Conservation (phyloP, 768 basidiomycete genomes). For the Tubosaeta sp. region DNA sequence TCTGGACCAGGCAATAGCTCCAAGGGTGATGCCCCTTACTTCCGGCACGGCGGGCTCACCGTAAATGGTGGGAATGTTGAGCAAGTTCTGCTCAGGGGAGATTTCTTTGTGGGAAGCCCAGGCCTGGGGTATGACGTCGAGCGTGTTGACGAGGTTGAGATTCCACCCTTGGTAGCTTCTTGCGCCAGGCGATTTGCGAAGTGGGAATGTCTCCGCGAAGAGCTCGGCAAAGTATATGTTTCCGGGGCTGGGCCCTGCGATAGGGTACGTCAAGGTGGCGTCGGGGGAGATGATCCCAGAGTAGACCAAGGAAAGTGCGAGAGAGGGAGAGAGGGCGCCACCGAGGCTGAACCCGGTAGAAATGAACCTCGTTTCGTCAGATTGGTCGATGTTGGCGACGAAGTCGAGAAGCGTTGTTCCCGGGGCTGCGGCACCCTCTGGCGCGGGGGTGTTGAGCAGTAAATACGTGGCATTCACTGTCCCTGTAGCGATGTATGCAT, state of each 20-base stretch:
- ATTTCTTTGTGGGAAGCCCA: neutral
- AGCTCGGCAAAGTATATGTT: neutral
- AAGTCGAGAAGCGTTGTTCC: slow-evolving; percentile 4
- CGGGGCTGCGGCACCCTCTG: neutral
- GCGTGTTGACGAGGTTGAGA: neutral
- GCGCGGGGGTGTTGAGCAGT: neutral
- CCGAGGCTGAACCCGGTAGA: slow-evolving; percentile 5
- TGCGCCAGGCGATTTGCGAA: neutral
- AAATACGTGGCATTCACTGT: neutral
- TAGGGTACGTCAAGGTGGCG: slow-evolving; percentile 3
- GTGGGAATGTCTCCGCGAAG: neutral
- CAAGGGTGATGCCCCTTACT: neutral
- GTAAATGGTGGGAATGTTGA: neutral
- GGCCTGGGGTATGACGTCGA: neutral
- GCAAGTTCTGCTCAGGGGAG: neutral
- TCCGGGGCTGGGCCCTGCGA: slow-evolving; percentile 12
- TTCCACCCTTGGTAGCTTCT: neutral
- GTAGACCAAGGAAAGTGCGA: slow-evolving; percentile 3
- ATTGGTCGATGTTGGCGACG: neutral
- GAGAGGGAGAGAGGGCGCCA: slow-evolving; percentile 3
- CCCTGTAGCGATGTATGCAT: slow-evolving; percentile 1
- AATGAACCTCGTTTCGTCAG: neutral
- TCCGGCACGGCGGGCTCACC: neutral
- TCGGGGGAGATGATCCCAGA: neutral
- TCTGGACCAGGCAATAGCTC: neutral